Evolutionary conservation across 371 early-diverging fungal genomes (phyloP), one percentile per base, ranked within the genome.

Genomic region (Zancudomyces culisetae): DNA sequence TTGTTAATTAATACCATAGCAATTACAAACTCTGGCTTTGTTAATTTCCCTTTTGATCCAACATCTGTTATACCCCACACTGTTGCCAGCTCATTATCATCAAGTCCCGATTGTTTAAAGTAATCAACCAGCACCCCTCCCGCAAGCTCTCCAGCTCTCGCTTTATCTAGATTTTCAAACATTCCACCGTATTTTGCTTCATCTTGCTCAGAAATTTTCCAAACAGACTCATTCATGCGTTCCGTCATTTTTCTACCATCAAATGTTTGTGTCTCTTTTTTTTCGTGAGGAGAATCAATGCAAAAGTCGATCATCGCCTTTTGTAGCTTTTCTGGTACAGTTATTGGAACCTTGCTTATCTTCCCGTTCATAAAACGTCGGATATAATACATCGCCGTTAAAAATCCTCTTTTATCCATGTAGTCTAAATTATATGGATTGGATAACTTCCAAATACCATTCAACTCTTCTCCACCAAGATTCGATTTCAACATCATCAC

Each of bases 351-450:
- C 21, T 58, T 60, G n/a, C 70, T 58, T 27, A 66, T 55, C 18
- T 70, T 70, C 10, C 77, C 75, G 49, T 74, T 76, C 80, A 84
- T 77, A 1, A 73, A 64, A n/a, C 71, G 70, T 23, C 79, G 70
- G 26, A 85, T 73, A 56, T 78, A 81, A 62, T 80, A 75, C 87
- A 87, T 87, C 19, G 85, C 85, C 45, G 85, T 78, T 13, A 79
- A 76, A 57, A 87, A 87, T 57, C 81, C 83, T 0, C 77, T 70
- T 41, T 79, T 71, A 41, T 81, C 75, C 24, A 87, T 56, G 26
- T 73, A 63, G 42, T 81, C 83, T 21, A 78, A 70, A 26, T 68
- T 61, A 27, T 78, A 75, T 6, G 81, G 76, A 50, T 85, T 83
- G 1, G 83, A 84, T 45, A 87, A 61, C 22, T 39, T 18, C 69